These are phyloP conservation scores for Arthrobotrys entomopaga DNA, from an alignment of 2,329 filamentous ascomycete genomes.

Conservation along the genomic window DNA sequence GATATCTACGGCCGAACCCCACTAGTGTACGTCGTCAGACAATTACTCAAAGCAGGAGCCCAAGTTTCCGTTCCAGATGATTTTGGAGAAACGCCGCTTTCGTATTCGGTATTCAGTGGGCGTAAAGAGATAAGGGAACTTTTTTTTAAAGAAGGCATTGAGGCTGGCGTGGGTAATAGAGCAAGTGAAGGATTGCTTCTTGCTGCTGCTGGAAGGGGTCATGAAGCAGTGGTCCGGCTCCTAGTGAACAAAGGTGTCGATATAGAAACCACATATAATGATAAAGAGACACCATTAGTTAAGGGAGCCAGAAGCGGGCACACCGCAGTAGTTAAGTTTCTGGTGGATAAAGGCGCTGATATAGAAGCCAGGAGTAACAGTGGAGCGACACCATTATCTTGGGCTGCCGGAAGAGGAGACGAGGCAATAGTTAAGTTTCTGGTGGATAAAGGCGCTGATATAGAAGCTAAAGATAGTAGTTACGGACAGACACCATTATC, in stretches of 20 bases:
- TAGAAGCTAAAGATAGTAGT: no score
- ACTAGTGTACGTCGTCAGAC: background rate
- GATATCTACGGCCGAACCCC: conserved; percentile 18
- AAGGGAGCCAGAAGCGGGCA: background rate
- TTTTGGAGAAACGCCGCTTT: conserved; percentile 16
- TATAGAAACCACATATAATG: background rate
- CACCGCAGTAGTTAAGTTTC: background rate
- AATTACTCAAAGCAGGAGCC: conserved; percentile 17
- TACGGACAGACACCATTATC: no score
- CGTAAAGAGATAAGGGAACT: background rate
- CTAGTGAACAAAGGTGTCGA: conserved; percentile 1
- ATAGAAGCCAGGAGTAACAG: no score
- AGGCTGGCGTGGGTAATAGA: background rate
- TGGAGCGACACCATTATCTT: no score
- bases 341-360: conserved; percentile 13
- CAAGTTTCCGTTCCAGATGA: conserved; percentile 2
- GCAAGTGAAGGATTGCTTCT: background rate
- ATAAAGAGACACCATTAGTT: conserved; percentile 1
- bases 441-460: no score
- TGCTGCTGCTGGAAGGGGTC: conserved; percentile 7
- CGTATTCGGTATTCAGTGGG: conserved; percentile 13
- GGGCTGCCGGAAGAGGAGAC: no score
- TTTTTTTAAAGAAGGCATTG: background rate
- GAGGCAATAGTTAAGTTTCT: no score
- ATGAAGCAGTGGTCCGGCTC: background rate